A percentile compares a stretch with the other conserved stretches of the same genome.
Conservation (phyloP, 2,329 filamentous ascomycete species). For the Endoconidiophora polonica region DNA sequence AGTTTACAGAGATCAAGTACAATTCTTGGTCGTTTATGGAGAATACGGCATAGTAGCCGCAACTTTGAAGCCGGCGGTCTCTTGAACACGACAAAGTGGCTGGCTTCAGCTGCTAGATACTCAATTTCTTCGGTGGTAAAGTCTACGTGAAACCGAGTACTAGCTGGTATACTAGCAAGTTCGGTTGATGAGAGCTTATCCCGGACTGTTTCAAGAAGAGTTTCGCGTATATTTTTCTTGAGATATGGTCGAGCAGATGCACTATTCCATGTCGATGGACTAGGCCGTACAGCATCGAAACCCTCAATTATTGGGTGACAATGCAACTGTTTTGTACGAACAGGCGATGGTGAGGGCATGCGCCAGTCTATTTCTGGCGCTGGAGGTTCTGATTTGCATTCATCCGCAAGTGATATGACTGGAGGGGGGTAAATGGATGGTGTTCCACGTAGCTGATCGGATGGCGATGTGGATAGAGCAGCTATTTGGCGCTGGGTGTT, state of each 20-base stretch:
- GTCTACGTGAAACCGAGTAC: slow-evolving; percentile 25
- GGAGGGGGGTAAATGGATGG: too few species aligned
- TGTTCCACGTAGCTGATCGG: too few species aligned
- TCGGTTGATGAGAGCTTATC: not conserved
- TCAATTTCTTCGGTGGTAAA: slow-evolving; percentile 26
- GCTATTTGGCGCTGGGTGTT: too few species aligned
- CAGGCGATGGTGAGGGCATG: too few species aligned
- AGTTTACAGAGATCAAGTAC: slow-evolving; percentile 10
- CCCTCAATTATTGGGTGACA: too few species aligned
- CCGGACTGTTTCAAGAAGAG: not conserved
- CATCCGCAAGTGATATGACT: too few species aligned
- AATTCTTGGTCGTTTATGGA: slow-evolving; percentile 12
- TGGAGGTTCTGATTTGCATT: too few species aligned
- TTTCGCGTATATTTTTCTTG: not conserved
- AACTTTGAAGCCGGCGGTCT: slow-evolving; percentile 8
- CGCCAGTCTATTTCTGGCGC: too few species aligned
- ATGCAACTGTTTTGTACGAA: too few species aligned
- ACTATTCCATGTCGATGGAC: not conserved
- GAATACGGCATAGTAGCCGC: slow-evolving; percentile 14
- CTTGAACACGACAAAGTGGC: slow-evolving; percentile 5
- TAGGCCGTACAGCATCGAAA: not conserved
- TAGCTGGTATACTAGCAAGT: not conserved
- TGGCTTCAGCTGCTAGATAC: slow-evolving; percentile 13
- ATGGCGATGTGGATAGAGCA: too few species aligned
- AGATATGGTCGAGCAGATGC: slow-evolving; percentile 2